Evolutionary conservation across 805 yeast species (phyloP).

Genomic region (baker's yeast (Saccharomyces cerevisiae)): DNA sequence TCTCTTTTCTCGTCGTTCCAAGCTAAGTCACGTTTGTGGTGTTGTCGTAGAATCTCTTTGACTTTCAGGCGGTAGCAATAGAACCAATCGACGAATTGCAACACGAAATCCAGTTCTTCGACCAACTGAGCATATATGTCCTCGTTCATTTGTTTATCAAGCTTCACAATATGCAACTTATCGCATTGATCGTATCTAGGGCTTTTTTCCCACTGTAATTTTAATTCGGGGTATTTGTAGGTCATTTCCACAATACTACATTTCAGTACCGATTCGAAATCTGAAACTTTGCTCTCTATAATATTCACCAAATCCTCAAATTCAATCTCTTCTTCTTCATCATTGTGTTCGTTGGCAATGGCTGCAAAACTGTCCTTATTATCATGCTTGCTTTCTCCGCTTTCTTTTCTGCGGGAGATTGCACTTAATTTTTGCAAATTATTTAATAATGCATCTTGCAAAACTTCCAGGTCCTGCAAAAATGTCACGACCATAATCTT

Average conservation of each 20-base stretch:
- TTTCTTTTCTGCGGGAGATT: background rate
- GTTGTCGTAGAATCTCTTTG: background rate
- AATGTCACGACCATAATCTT: background rate
- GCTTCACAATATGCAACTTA: constrained; percentile 6
- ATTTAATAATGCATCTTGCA: background rate
- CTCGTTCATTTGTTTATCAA: constrained; percentile 1
- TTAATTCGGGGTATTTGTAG: constrained; percentile 9
- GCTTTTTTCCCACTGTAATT: constrained; percentile 12
- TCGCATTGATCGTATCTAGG: constrained; percentile 5
- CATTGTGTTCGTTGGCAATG: background rate
- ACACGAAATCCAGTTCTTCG: constrained; percentile 4
- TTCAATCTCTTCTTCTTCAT: background rate
- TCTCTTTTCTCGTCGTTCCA: background rate
- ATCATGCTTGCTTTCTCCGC: background rate
- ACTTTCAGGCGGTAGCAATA: background rate
- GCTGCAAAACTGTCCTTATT: background rate
- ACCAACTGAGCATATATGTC: background rate
- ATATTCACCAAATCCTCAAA: background rate
- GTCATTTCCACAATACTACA: constrained; percentile 11
- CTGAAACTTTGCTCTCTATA: background rate
- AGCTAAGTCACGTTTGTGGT: background rate
- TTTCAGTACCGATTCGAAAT: constrained; percentile 15
- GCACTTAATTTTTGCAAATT: background rate
- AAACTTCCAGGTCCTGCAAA: background rate
- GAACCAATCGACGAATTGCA: constrained; percentile 17